Conservation (phyloP, 2,329 filamentous ascomycete genomes). For the Hirsutella thompsonii region DNA sequence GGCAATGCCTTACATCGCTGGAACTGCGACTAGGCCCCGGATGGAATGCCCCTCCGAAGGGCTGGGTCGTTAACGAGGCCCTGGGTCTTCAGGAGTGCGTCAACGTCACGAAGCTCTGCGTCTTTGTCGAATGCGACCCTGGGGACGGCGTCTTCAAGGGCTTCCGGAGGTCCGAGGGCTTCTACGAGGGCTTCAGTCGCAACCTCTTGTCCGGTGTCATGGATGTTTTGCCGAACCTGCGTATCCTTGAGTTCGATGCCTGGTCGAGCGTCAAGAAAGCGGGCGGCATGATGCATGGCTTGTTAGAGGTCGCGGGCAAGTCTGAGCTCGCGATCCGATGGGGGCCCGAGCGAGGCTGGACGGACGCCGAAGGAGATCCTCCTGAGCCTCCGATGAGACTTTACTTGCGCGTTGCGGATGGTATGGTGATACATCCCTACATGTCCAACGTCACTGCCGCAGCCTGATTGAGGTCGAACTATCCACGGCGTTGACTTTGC, state of each 20-base stretch:
- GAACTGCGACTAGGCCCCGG: slow-evolving; percentile 63
- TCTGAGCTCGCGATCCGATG: slow-evolving; percentile 45
- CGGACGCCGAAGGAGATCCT: slow-evolving; percentile 30
- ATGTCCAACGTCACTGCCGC: slow-evolving; percentile 7
- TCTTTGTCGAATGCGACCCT: slow-evolving; percentile 64
- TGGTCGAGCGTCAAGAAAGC: slow-evolving; percentile 52
- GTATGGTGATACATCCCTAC: slow-evolving; percentile 6
- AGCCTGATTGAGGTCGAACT: slow-evolving; percentile 3
- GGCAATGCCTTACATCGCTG: slow-evolving; percentile 46
- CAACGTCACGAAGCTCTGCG: slow-evolving; percentile 43
- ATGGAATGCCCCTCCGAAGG: slow-evolving; percentile 55
- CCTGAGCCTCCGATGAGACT: slow-evolving; percentile 1
- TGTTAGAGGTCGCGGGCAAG: slow-evolving; percentile 38
- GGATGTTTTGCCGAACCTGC: slow-evolving; percentile 39
- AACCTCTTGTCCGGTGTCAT: slow-evolving; percentile 44
- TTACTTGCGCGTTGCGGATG: slow-evolving; percentile 2
- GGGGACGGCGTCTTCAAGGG: slow-evolving; percentile 54
- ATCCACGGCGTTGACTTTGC: background rate
- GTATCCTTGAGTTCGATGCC: slow-evolving; percentile 56
- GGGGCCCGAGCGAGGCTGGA: slow-evolving; percentile 58
- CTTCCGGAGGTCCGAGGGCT: slow-evolving; percentile 51
- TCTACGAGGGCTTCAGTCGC: slow-evolving; percentile 56
- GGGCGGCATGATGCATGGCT: slow-evolving; percentile 48
- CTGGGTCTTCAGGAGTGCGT: slow-evolving; percentile 51
- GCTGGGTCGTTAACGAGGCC: slow-evolving; percentile 54